phyloP scores from a whole-genome alignment of 352 stramenopile genomes.

The Phytopythium oedochilum region DNA sequence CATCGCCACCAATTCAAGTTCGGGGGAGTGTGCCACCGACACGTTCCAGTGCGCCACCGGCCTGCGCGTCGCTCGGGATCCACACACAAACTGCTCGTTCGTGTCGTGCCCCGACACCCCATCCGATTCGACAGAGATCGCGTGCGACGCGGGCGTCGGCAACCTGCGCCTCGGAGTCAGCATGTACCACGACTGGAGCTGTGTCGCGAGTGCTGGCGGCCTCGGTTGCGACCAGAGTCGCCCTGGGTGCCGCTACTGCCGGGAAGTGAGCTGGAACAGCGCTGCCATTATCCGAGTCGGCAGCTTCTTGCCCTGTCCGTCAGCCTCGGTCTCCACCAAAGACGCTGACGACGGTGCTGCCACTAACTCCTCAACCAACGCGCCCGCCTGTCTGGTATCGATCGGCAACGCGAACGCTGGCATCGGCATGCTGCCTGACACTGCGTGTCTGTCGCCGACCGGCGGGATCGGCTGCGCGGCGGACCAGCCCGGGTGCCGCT shows the following conservation, averaged over 20 bases:
- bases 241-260: slow-evolving; percentile 1
- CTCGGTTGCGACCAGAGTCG: not conserved
- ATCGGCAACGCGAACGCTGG: slow-evolving; percentile 4
- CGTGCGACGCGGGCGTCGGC: slow-evolving; percentile 1
- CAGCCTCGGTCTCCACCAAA: not conserved
- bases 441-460: not conserved
- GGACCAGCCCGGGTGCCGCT: slow-evolving; percentile 5
- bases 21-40: not conserved
- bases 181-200: slow-evolving; percentile 4
- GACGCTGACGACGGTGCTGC: not conserved
- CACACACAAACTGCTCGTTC: not conserved
- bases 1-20: not conserved
- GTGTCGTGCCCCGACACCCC: not conserved
- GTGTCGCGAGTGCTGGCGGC: not conserved
- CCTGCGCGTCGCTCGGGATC: not conserved
- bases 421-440: slow-evolving; percentile 1
- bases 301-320: slow-evolving; percentile 1
- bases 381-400: slow-evolving; percentile 1
- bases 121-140: not conserved
- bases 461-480: not conserved
- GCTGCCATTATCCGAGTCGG: not conserved
- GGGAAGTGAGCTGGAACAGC: slow-evolving; percentile 2
- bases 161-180: slow-evolving; percentile 1
- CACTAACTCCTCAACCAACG: not conserved
- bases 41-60: not conserved